Evolutionary conservation across 2,329 filamentous ascomycete species (phyloP), one percentile per base, ranked within the genome.

Genomic region (Ceratocystis ficicola): DNA sequence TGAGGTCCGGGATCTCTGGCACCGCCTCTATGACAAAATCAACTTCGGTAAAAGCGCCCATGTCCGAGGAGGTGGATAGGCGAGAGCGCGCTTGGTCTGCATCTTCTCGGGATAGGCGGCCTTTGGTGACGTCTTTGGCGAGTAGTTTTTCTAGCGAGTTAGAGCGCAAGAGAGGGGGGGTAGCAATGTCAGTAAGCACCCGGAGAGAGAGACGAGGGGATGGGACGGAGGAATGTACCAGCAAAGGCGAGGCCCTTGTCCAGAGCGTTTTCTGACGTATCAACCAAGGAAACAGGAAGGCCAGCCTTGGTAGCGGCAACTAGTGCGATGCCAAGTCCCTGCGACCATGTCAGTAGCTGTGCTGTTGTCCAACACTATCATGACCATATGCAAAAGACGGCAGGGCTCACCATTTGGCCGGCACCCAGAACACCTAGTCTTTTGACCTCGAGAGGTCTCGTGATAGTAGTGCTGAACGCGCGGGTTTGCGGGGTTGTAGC

Each of bases 1-100:
- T 99, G 69, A 99, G 83, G 63, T 86, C 80, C 50, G 89, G 86
- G 65, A 96, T 93, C 79, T 96, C 92, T 44, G 94, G 94, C 7
- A 99, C 91, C 17, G 94, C 94, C 79, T 99, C 94, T 73, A 99
- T 97, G 66, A 99, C 87, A 75, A 99, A 96, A 78, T 99, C 94
- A 44, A 91, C 88, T n/a, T 86, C 82, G 30, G 84, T 84, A 25
- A 97, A 84, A 67, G 87, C 83, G 59, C 91, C 87, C 71, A 97
- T 83, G 20, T 84, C 84, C 17, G 88, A 90, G 64, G 84, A 86
- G 7, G 89, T 77, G 0, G 77, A 82, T 68, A 99, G 79, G 36
- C 88, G 84, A 10, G 82, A 83, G 32, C 88, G 86, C 32, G 87
- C 84, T 62, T 85, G 81, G 70, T 90, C 84, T 22, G 94, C 90